Percentiles rank a stretch among this genome's conserved stretches.
These are phyloP conservation scores for Helichrysum umbraculigerum DNA, from an alignment of 129 eudicot species.

Conservation along the genomic window DNA sequence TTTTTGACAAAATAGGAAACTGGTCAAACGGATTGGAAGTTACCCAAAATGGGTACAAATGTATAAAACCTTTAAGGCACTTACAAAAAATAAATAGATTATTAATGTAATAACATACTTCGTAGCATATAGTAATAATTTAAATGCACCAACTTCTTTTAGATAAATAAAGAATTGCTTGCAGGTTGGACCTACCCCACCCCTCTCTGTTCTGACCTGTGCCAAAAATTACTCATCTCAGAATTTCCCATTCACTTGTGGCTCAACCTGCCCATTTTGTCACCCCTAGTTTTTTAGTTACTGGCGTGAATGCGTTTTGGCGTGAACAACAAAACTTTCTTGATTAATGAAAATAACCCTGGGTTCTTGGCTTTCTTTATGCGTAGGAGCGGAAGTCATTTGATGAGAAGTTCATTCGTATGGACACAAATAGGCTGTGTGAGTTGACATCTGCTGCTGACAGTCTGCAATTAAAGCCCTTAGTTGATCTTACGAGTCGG, in stretches of 20 bases:
- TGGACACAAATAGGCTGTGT: constrained; percentile 87
- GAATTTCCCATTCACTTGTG: not conserved
- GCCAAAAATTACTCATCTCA: not conserved
- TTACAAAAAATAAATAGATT: not conserved
- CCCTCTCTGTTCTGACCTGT: not conserved
- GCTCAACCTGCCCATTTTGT: not conserved
- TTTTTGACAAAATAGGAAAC: not conserved
- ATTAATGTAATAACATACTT: not conserved
- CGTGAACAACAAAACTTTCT: constrained; percentile 6
- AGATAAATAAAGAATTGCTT: not conserved
- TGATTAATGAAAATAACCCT: constrained; percentile 10
- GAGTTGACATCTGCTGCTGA: constrained; percentile 97
- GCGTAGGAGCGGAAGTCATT: constrained; percentile 77
- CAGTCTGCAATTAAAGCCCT: constrained; percentile 71
- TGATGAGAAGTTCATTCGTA: constrained; percentile 84
- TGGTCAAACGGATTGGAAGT: not conserved
- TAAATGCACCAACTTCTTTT: not conserved
- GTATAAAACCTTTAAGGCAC: not conserved
- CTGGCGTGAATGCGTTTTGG: not conserved
- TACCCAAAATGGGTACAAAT: not conserved
- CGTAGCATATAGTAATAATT: not conserved
- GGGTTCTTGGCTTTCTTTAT: not conserved
- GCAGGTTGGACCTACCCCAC: not conserved
- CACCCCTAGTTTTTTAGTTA: not conserved
- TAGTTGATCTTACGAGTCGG: constrained; percentile 90